Base-by-base conservation (phyloP, 2,329 filamentous ascomycete genomes). In the Talaromyces sp. region DNA sequence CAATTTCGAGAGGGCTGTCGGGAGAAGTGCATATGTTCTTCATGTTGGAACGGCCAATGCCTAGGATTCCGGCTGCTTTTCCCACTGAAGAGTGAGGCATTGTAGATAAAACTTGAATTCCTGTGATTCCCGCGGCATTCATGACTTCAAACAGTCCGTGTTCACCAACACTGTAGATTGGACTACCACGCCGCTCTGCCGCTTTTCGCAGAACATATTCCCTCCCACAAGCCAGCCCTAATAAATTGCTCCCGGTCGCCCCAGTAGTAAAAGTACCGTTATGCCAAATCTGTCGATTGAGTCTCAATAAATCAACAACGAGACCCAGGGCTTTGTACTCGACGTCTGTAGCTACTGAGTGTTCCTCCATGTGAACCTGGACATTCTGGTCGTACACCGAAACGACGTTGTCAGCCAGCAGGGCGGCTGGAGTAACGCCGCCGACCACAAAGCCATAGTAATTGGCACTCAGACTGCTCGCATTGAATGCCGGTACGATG, bases 401-500 rank as follows among this genome's bases (percentile, higher is more conserved):
- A 65, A 93, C 92, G n/a, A 96, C 77, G 66, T 92, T 89, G 73
- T 97, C 93, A 1, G 92, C 93, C 60, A 91, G 84, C 68, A 89
- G 83, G 35, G 92, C 92, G 25, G 92, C 86, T 5, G 92, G 91
- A 0, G 93, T 90, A 7, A 83, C 81, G 14, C 91, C 90, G 50
- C 93, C 93, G 0, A 88, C 96, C 5, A 97, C 89, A 73, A 97
- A 96, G 64, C 92, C 93, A 74, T 91, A 96, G 80, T 96, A 96
- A 61, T 86, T 85, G 11, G 86, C 76, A 48, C 84, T 86, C 46
- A 84, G 82, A 67, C 86, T 87, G 69, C 86, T 84, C 16, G 81
- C 83, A 68, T 88, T 92, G 64, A 95, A 82, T 1, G 83, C 89
- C 0, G 79, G 78, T 5, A 78, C 72, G 50, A 81, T 73, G 40